Base-by-base conservation (phyloP, 345 rosid species). In the Pistacia vera region DNA sequence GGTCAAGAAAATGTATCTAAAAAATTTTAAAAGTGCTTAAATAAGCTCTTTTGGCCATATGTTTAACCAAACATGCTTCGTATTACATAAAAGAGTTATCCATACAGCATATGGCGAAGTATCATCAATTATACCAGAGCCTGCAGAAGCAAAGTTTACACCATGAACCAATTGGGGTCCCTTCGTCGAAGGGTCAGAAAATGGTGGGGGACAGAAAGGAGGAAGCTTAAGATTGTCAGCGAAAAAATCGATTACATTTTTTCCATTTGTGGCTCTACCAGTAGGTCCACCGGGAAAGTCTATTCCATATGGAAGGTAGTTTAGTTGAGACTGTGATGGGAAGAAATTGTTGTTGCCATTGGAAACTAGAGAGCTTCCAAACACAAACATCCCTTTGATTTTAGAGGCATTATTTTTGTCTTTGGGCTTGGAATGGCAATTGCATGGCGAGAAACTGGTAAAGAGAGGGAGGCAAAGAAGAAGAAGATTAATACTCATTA, bases 281-380 rank as follows among this genome's bases (percentile, higher is more conserved):
- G 92, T 75, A 9, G 92, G 90, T 0, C 90, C 92, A 10, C 11
- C 18, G 13, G 89, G 84, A 55, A 88, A 88, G 73, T 90, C 92
- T 11, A 88, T 63, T 25, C 92, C 95, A 41, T 90, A 90, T 0
- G 95, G 92, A 30, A 68, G 58, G 75, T 74, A 89, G 66, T 89
- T 73, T 18, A 87, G 89, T 71, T 76, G 85, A 2, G 89, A 86
- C 7, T 16, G 3, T 0, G 82, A 75, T 69, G 16, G 30, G 25
- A 88, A 88, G 78, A 76, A 83, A 80, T 90, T 88, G 83, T 90
- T 90, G 90, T 90, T 90, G 28, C 92, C 94, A 71, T 85, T 88
- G 78, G 88, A 91, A 38, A 90, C 86, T 55, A 90, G 71, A 36
- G 91, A 88, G 87, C 91, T 86, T 35, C 94, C 94, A 74, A 90